A percentile compares a stretch with the other conserved stretches of the same genome.
phyloP scores from a whole-genome alignment of 805 yeast species.

The Wickerhamiella occidentalis region DNA sequence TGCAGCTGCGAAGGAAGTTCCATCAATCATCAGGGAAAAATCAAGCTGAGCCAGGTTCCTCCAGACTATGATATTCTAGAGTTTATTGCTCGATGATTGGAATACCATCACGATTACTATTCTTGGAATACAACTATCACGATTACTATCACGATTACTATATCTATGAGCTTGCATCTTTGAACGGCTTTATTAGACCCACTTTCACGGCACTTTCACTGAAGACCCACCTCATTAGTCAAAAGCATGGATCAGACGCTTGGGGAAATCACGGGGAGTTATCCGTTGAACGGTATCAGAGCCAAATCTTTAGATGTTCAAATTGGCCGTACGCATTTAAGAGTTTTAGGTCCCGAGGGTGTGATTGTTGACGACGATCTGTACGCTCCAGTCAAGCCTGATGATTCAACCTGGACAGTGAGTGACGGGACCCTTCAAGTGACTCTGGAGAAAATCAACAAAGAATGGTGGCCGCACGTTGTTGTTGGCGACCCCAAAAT shows the following conservation, averaged over 20 bases:
- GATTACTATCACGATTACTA: too few species aligned
- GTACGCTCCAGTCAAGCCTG: constrained; percentile 26
- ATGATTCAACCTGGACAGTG: constrained; percentile 34
- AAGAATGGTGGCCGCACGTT: constrained; percentile 40
- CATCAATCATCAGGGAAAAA: constrained; percentile 11
- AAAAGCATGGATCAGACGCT: constrained; percentile 30
- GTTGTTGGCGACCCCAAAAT: constrained; percentile 33
- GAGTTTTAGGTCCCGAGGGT: constrained; percentile 10
- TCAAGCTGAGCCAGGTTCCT: constrained; percentile 19
- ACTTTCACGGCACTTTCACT: too few species aligned
- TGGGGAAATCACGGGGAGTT: constrained; percentile 31
- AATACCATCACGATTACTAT: too few species aligned
- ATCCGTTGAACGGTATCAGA: constrained; percentile 28
- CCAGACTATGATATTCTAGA: constrained; percentile 20
- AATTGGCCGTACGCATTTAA: constrained; percentile 20
- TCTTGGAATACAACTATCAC: too few species aligned
- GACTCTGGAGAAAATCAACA: constrained; percentile 30
- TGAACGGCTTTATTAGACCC: too few species aligned
- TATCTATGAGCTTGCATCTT: too few species aligned
- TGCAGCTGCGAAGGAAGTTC: constrained; percentile 1
- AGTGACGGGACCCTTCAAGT: constrained; percentile 30
- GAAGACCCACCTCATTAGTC: not conserved
- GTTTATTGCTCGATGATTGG: constrained; percentile 4
- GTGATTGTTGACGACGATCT: constrained; percentile 28
- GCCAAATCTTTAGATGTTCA: constrained; percentile 29